These are phyloP conservation scores for Posidonia australis DNA, from an alignment of 106 monocot species.

Conservation along the genomic window DNA sequence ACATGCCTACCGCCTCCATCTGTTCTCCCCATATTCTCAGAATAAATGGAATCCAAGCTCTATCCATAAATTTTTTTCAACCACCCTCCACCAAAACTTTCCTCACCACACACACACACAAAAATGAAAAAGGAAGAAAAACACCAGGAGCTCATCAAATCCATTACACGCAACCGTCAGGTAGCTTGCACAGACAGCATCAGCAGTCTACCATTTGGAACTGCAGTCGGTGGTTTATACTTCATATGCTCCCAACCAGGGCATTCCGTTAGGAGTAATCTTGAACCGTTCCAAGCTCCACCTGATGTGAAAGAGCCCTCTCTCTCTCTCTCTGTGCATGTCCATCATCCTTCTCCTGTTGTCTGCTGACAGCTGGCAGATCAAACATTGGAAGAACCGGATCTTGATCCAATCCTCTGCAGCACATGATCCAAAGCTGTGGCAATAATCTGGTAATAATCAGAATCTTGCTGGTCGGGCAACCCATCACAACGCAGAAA, in stretches of 20 bases:
- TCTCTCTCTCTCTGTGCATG: not conserved
- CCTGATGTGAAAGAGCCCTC: not conserved
- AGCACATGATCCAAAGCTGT: not conserved
- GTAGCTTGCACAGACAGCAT: too few species aligned
- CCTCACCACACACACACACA: too few species aligned
- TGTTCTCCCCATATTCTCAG: not conserved
- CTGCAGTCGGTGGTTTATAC: not conserved
- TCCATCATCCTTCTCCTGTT: not conserved
- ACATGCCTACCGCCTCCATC: not conserved
- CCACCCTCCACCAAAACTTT: not conserved
- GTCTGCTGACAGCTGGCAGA: not conserved
- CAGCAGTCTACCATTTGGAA: not conserved
- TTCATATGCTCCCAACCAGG: not conserved
- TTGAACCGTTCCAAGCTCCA: not conserved
- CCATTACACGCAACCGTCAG: too few species aligned
- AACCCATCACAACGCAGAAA: not conserved
- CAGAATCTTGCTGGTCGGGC: not conserved
- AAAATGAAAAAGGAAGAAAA: not conserved
- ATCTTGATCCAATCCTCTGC: slow-evolving; percentile 1
- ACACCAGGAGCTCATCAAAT: not conserved
- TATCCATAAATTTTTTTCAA: not conserved
- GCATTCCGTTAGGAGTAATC: not conserved
- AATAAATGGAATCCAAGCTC: slow-evolving; percentile 1
- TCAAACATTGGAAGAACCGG: not conserved
- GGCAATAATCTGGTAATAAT: not conserved